These are phyloP conservation scores for Amesomyces nigricolor DNA, from an alignment of 2,329 filamentous ascomycete species.

Conservation along the genomic window DNA sequence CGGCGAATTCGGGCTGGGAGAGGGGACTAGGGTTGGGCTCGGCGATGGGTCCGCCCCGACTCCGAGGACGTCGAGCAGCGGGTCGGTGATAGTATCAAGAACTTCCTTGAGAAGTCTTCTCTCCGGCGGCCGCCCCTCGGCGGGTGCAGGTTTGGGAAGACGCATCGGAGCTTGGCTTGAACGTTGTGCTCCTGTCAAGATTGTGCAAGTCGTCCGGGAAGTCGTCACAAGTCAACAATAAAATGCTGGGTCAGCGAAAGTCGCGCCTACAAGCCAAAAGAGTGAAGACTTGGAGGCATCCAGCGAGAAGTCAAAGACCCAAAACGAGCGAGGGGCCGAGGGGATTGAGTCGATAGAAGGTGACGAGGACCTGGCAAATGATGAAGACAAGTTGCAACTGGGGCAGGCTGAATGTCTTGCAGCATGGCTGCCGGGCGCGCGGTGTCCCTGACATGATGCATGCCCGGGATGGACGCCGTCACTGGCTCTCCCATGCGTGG, in stretches of 20 bases:
- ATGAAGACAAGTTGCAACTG: not conserved
- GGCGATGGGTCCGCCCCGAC: constrained; percentile 2
- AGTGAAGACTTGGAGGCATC: constrained; percentile 18
- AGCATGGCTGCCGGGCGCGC: not conserved
- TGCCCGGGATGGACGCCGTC: not conserved
- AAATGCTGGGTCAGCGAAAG: not conserved
- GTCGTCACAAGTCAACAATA: not conserved
- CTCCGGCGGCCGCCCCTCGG: not conserved
- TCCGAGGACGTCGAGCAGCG: constrained; percentile 3
- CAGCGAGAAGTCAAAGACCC: not conserved
- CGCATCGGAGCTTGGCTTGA: constrained; percentile 8
- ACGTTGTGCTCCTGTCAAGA: not conserved
- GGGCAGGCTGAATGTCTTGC: not conserved
- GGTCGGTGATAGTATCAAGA: not conserved
- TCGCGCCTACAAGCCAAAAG: constrained; percentile 12
- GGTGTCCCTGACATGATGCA: not conserved
- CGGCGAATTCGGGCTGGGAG: not conserved
- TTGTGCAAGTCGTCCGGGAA: not conserved
- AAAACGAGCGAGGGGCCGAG: not conserved
- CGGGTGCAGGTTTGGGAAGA: constrained; percentile 1
- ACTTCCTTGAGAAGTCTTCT: constrained; percentile 9
- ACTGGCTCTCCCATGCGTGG: not conserved
- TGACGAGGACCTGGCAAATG: too few species aligned
- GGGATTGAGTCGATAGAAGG: too few species aligned
- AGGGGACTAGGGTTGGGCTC: not conserved